Evolutionary conservation across 2,329 filamentous ascomycete genomes (phyloP).

Genomic region (Eutypa lata): DNA sequence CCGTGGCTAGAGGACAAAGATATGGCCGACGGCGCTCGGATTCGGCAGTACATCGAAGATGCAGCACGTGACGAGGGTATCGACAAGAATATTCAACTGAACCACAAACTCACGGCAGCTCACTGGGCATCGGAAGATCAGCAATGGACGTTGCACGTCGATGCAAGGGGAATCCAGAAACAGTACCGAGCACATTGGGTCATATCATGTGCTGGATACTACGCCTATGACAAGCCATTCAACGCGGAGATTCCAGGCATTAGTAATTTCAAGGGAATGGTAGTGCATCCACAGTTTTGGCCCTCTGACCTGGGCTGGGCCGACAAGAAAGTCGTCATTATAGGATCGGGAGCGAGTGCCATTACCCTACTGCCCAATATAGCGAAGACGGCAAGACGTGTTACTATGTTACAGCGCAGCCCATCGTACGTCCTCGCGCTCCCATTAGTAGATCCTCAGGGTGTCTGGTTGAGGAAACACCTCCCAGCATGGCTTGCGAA

Average conservation of each 20-base stretch:
- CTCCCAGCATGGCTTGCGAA: constrained; percentile 42
- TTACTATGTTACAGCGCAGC: constrained; percentile 80
- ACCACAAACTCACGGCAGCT: constrained; percentile 45
- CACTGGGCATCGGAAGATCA: constrained; percentile 55
- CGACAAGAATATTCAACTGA: constrained; percentile 50
- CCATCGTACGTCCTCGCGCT: constrained; percentile 66
- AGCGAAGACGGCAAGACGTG: constrained; percentile 58
- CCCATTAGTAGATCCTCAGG: constrained; percentile 38
- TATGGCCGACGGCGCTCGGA: constrained; percentile 35
- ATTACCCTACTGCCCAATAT: constrained; percentile 72
- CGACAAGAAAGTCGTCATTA: constrained; percentile 66
- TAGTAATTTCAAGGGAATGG: constrained; percentile 54
- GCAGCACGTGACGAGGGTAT: constrained; percentile 52
- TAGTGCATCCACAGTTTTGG: constrained; percentile 73
- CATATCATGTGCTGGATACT: constrained; percentile 64
- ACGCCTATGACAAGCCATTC: constrained; percentile 55
- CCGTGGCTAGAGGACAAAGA: constrained; percentile 37
- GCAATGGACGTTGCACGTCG: constrained; percentile 48
- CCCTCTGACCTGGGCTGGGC: constrained; percentile 63
- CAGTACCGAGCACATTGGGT: constrained; percentile 49
- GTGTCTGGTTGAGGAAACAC: constrained; percentile 32
- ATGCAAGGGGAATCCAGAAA: constrained; percentile 26
- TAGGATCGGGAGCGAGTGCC: constrained; percentile 78
- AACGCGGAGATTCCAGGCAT: constrained; percentile 55
- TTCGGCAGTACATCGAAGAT: constrained; percentile 51